Percentiles rank a stretch among this genome's conserved stretches.
Conservation (phyloP, 805 yeast species). For the Ogataea glucozyma region DNA sequence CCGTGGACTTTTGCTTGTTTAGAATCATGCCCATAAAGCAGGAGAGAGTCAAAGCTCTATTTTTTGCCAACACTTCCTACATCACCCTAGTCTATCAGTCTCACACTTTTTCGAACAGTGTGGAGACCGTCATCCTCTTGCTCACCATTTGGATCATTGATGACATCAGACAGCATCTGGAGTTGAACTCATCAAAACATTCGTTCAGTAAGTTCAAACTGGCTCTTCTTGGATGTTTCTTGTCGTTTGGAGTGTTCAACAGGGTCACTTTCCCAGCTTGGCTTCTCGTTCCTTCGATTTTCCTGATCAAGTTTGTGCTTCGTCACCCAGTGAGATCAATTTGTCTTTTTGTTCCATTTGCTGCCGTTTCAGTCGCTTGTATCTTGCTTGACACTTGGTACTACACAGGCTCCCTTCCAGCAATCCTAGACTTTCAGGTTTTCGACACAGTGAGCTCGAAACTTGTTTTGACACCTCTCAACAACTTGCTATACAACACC, state of each 20-base stretch:
- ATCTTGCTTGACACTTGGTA: slow-evolving; percentile 56
- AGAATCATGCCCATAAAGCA: slow-evolving; percentile 36
- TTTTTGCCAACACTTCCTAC: slow-evolving; percentile 58
- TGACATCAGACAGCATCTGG: slow-evolving; percentile 26
- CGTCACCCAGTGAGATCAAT: slow-evolving; percentile 35
- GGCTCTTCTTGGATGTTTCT: slow-evolving; percentile 46
- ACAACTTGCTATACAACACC: slow-evolving; percentile 74
- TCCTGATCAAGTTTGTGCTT: slow-evolving; percentile 45
- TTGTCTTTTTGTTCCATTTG: slow-evolving; percentile 40
- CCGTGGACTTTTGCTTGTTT: slow-evolving; percentile 33
- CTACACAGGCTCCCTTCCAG: slow-evolving; percentile 20
- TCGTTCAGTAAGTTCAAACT: slow-evolving; percentile 16
- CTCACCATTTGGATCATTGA: slow-evolving; percentile 51
- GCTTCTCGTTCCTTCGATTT: slow-evolving; percentile 60
- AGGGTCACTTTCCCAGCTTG: slow-evolving; percentile 82
- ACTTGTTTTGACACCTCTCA: slow-evolving; percentile 68
- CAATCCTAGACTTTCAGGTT: background rate
- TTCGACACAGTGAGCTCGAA: slow-evolving; percentile 11
- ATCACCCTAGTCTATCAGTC: slow-evolving; percentile 78
- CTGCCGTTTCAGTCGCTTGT: slow-evolving; percentile 37
- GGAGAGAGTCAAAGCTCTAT: slow-evolving; percentile 41
- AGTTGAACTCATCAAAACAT: background rate
- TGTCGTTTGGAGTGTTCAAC: slow-evolving; percentile 76
- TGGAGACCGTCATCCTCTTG: slow-evolving; percentile 65
- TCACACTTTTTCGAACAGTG: slow-evolving; percentile 85